Evolutionary conservation across 352 stramenopile species (phyloP).

Genomic region (Globisporangium carolinianum): DNA sequence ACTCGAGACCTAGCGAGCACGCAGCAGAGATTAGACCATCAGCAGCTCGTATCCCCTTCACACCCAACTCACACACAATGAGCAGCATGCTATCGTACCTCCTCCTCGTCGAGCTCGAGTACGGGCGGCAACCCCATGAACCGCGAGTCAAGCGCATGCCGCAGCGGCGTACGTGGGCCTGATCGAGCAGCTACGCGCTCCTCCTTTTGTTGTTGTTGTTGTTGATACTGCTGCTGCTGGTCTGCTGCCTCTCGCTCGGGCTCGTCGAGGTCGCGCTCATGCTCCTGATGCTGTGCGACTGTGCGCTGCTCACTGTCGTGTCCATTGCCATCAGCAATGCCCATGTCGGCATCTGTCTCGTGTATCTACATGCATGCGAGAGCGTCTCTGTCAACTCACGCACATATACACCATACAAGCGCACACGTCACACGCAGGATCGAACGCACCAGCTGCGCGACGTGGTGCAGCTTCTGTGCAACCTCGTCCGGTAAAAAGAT

Average conservation of each 20-base stretch:
- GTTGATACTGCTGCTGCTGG: conserved; percentile 6
- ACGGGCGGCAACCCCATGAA: conserved; percentile 39
- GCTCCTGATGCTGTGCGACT: conserved; percentile 9
- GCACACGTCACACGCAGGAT: neutral
- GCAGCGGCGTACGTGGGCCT: conserved; percentile 8
- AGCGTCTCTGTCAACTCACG: neutral
- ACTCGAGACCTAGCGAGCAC: conserved; percentile 12
- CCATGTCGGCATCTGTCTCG: neutral
- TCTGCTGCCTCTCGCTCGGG: conserved; percentile 13
- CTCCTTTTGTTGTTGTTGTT: conserved; percentile 10
- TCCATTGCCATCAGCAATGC: neutral
- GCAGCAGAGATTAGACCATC: neutral
- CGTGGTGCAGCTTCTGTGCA: conserved; percentile 53
- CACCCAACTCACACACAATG: neutral
- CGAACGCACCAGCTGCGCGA: conserved; percentile 41
- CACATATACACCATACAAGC: neutral
- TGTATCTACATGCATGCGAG: neutral
- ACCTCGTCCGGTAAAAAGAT: conserved; percentile 70
- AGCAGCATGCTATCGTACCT: conserved; percentile 1
- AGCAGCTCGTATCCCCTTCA: neutral
- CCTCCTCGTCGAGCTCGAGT: conserved; percentile 43
- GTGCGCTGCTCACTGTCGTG: neutral
- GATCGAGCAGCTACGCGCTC: conserved; percentile 11
- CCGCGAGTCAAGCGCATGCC: conserved; percentile 20
- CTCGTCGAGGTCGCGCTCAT: conserved; percentile 18